phyloP scores from a whole-genome alignment of 129 eudicot genomes.

The Rutidosis leptorrhynchoides region DNA sequence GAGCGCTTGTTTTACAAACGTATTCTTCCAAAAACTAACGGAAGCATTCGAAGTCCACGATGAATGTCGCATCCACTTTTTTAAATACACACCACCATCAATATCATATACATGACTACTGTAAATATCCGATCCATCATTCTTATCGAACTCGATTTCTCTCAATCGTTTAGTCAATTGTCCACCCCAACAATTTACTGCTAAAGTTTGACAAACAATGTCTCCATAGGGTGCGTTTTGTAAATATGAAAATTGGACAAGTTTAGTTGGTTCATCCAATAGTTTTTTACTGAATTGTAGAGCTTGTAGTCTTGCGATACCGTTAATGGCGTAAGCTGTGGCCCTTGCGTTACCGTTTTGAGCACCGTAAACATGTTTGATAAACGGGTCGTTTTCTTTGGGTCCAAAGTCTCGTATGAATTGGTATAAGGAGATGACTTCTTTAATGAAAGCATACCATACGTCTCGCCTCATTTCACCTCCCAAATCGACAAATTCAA shows the following conservation, averaged over 20 bases:
- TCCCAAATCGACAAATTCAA: conserved; percentile 87
- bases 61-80: conserved; percentile 79
- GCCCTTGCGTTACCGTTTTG: conserved; percentile 75
- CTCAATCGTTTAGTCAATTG: conserved; percentile 44
- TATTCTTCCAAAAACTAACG: conserved; percentile 69
- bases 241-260: conserved; percentile 69
- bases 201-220: conserved; percentile 80
- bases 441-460: conserved; percentile 76
- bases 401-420: conserved; percentile 85
- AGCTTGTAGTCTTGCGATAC: conserved; percentile 89
- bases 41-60: conserved; percentile 86
- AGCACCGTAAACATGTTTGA: conserved; percentile 66
- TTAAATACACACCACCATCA: conserved; percentile 82
- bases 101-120: conserved; percentile 54
- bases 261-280: conserved; percentile 79
- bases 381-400: conserved; percentile 54
- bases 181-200: conserved; percentile 93
- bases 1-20: conserved; percentile 43
- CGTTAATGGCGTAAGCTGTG: conserved; percentile 44
- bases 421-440: conserved; percentile 71
- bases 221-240: conserved; percentile 85
- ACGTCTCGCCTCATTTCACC: conserved; percentile 97
- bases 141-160: conserved; percentile 30
- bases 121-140: conserved; percentile 31
- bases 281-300: conserved; percentile 63